Conservation (phyloP, 169 alveolate genomes). For the Besnoitia besnoiti region DNA sequence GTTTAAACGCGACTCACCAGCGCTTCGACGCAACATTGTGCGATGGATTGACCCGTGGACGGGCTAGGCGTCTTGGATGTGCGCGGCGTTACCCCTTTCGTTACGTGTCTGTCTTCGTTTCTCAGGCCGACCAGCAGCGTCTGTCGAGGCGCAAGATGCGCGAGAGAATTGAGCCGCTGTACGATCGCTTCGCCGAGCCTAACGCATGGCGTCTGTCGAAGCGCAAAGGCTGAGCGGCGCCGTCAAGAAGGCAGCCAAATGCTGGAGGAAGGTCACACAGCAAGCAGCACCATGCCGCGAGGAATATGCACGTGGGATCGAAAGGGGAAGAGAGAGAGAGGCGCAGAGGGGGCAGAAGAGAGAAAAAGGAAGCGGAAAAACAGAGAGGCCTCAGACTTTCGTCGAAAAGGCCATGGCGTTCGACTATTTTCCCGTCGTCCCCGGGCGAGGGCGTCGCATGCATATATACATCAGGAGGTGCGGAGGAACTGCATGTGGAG, state of each 20-base stretch:
- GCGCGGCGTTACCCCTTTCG: background rate
- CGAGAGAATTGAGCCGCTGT: constrained; percentile 96
- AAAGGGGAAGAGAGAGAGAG: background rate
- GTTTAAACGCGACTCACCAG: too few relatives aligned
- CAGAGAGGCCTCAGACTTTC: too few relatives aligned
- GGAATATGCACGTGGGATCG: background rate
- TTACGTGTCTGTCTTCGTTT: background rate
- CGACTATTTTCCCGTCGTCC: too few relatives aligned
- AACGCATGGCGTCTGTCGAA: constrained; percentile 97
- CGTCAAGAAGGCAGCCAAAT: background rate
- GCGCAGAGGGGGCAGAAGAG: background rate
- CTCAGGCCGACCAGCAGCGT: constrained; percentile 86
- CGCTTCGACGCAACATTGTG: too few relatives aligned
- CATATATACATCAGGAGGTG: too few relatives aligned
- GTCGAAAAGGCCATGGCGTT: too few relatives aligned
- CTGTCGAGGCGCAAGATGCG: constrained; percentile 90
- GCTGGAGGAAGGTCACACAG: background rate
- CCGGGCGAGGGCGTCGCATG: too few relatives aligned
- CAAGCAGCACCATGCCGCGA: background rate
- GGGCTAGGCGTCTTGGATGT: too few relatives aligned
- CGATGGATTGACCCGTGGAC: too few relatives aligned
- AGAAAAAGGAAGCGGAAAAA: background rate
- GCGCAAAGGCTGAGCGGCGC: background rate
- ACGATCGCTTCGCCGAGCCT: constrained; percentile 95
- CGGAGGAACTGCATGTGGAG: too few relatives aligned